Percentiles rank a stretch among this genome's conserved stretches.
phyloP scores from a whole-genome alignment of 2,329 filamentous ascomycete species.

The Coleophoma crateriformis region DNA sequence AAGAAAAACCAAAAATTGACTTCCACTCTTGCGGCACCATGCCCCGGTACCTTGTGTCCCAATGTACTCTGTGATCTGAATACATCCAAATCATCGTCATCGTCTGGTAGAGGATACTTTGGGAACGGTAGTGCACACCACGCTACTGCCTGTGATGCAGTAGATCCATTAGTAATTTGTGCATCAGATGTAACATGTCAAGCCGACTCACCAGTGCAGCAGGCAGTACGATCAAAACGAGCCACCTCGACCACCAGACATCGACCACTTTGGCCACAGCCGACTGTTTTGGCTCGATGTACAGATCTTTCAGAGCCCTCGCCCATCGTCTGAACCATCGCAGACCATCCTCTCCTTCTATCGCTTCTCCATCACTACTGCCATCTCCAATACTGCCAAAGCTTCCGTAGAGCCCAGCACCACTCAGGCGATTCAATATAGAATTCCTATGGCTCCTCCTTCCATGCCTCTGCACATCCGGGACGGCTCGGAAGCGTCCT shows the following conservation, averaged over 20 bases:
- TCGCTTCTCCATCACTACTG: constrained; percentile 30
- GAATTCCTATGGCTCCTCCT: constrained; percentile 15
- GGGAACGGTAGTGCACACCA: constrained; percentile 65
- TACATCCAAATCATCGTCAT: constrained; percentile 32
- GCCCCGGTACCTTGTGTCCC: constrained; percentile 46
- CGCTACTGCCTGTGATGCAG: constrained; percentile 43
- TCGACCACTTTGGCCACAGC: constrained; percentile 54
- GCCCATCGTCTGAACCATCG: constrained; percentile 23
- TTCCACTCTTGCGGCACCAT: constrained; percentile 57
- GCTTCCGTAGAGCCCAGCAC: constrained; percentile 3
- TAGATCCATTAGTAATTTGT: background rate
- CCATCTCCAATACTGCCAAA: constrained; percentile 18
- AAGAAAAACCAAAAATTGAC: constrained; percentile 71
- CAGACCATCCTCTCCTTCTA: constrained; percentile 17
- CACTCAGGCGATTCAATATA: constrained; percentile 8
- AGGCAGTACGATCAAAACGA: constrained; percentile 54
- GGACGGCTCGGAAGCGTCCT: constrained; percentile 60
- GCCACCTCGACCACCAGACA: constrained; percentile 59
- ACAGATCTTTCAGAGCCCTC: constrained; percentile 41
- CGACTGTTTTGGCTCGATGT: constrained; percentile 53
- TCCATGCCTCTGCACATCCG: constrained; percentile 30
- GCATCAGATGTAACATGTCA: constrained; percentile 2
- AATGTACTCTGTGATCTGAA: constrained; percentile 4
- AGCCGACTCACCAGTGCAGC: constrained; percentile 46
- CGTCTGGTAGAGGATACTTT: constrained; percentile 48